phyloP scores from a whole-genome alignment of 2,329 filamentous ascomycete genomes.

The Thielaviopsis euricoi region DNA sequence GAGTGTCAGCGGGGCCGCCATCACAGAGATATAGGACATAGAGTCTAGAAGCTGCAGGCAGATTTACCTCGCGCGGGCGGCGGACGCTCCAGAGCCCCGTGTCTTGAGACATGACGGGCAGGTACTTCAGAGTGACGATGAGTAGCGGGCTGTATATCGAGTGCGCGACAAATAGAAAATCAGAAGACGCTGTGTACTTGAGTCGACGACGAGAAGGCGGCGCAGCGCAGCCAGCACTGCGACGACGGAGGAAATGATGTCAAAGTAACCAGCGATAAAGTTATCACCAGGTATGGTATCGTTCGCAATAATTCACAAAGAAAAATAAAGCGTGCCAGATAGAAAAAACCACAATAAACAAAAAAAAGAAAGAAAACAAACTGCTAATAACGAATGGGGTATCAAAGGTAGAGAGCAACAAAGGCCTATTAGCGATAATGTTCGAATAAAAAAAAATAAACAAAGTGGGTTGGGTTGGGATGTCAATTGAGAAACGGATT shows the following conservation, averaged over 20 bases:
- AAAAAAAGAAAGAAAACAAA: neutral
- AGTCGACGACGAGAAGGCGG: neutral
- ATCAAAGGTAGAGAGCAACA: neutral
- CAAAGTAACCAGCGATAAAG: neutral
- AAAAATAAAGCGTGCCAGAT: neutral
- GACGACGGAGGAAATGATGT: neutral
- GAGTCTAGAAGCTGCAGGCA: constrained; percentile 5
- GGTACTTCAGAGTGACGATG: neutral
- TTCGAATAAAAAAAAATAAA: neutral
- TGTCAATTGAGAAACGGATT: neutral
- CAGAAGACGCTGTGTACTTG: neutral
- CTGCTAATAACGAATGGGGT: neutral
- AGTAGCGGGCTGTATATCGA: neutral
- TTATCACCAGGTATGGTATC: neutral
- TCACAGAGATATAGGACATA: neutral
- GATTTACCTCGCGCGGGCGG: constrained; percentile 69
- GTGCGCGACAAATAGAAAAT: neutral
- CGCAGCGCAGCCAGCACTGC: neutral
- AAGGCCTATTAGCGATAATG: neutral
- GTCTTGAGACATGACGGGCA: constrained; percentile 60
- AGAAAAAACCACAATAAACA: neutral
- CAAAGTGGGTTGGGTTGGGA: neutral
- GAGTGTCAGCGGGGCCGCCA: neutral
- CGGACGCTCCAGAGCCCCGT: constrained; percentile 80
- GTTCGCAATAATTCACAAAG: neutral